Evolutionary conservation across 2,329 filamentous ascomycete species (phyloP), one percentile per base, ranked within the genome.

Genomic region (Thermoascus crustaceus): DNA sequence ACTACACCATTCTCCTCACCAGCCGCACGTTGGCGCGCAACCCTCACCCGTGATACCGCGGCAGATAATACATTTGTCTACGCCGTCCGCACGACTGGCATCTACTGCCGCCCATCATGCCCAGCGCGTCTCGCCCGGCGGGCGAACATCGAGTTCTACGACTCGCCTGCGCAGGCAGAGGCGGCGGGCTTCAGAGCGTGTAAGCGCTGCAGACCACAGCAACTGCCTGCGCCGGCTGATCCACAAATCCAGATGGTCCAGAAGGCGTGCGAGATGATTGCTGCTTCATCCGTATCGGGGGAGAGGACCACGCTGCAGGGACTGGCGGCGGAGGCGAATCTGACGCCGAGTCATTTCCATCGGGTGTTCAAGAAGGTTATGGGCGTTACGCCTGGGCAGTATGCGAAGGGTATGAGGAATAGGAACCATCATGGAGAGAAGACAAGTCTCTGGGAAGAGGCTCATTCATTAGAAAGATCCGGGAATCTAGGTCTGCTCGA

Each of bases 81-180:
- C 57, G 66, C 60, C 11, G 72, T 77, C n/a, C 62, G 64, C 35
- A 71, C 71, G 1, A 77, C 73, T 3, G 63, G 60, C 29, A 73
- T 75, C 33, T 76, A 72, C 51, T 77, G 73, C 47, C 66, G 72
- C 1, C 71, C 72, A 2, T 71, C 64, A 2, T 77, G 73, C 37
- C 61, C 68, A 1, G 68, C 72, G 3, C 70, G 76, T n/a, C 67
- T 84, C 9, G 69, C 73, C 2, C 63, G 68, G 2, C 64, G 73
- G n/a, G 66, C 73, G 7, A 71, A 73, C 13, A 63, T 84, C 20
- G 56, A 61, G 20, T 77, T 75, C 53, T 73, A 65, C 53, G 62
- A 68, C 32, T 67, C 63, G 1, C 52, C 66, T 1, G 43, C 52
- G 2, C 58, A 69, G 38, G 74, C 73, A 7, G 63, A 67, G 44